Base-by-base conservation (phyloP, 805 yeast species). In the Kodamaea restingae region DNA sequence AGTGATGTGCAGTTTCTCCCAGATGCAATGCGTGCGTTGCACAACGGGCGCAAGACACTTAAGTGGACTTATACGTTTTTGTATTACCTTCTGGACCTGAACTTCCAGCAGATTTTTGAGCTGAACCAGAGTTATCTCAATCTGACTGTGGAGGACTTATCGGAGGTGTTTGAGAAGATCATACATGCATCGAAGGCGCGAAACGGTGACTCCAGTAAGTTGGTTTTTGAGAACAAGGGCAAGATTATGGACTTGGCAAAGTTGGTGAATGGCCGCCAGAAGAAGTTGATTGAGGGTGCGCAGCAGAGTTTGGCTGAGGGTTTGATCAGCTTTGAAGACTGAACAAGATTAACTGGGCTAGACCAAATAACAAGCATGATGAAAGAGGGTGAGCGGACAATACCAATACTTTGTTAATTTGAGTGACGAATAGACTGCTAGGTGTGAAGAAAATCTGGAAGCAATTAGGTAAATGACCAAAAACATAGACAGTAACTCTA, bases 51-150 rank as follows among this genome's bases (percentile, higher is more conserved):
- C 42, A 77, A 79, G 31, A 77, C 87, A 1, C 67, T 93, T 38
- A 85, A 88, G 65, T 93, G 98, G 97, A 79, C 96, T 0, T 90
- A 86, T 61, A 88, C 87, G 2, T 75, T 88, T 49, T 80, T 87
- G 9, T 91, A 65, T 53, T 86, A 80, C 55, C 65, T 88, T 24
- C 71, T 69, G 28, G 58, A 64, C 21, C 71, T 74, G 37, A 71
- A 79, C 42, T 73, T 73, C 40, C 75, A 81, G 7, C 68, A 71
- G 26, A 73, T 86, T 5, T 77, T 88, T 50, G 95, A 87, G 51
- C 77, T 74, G 41, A 80, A 80, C 52, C 95, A 86, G 58, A 76
- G 70, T 38, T 75, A 73, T 37, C 63, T 87, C 25, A 77, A 77
- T 40, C 63, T 70, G 42, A 77, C 85, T 0, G 87, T 84, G 9